phyloP scores from a whole-genome alignment of 2,329 filamentous ascomycete genomes.

The Graphilbum ipis-grandicollis region DNA sequence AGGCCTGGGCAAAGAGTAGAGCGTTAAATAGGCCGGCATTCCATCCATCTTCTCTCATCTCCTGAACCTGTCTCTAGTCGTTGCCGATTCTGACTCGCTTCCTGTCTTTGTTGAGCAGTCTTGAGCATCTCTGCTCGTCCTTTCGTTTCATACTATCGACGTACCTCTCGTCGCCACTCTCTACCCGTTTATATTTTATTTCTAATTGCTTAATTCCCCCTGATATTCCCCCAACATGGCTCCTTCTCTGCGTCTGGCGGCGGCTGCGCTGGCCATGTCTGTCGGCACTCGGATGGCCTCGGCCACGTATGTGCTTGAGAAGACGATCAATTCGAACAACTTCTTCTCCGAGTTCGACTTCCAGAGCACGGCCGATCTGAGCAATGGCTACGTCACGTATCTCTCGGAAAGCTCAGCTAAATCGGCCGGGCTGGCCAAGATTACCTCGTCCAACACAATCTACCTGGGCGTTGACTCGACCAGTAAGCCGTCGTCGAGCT shows the following conservation, averaged over 20 bases:
- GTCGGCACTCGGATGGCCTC: not conserved
- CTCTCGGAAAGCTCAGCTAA: slow-evolving; percentile 17
- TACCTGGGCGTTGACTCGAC: slow-evolving; percentile 8
- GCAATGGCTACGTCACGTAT: slow-evolving; percentile 46
- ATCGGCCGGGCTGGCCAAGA: slow-evolving; percentile 15
- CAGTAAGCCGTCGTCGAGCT: not conserved
- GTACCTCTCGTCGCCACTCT: not conserved
- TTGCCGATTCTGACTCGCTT: not conserved
- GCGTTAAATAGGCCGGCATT: too few relatives aligned
- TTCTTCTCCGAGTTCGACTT: slow-evolving; percentile 31
- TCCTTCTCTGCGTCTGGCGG: slow-evolving; percentile 9
- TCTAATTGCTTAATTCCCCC: not conserved
- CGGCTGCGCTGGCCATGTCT: slow-evolving; percentile 12
- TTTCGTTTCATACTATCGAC: slow-evolving; percentile 2
- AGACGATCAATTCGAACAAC: slow-evolving; percentile 24
- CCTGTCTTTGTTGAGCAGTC: not conserved
- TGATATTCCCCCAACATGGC: not conserved
- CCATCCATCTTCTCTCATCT: too few relatives aligned
- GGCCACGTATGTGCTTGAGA: slow-evolving; percentile 19
- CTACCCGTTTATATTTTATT: not conserved
- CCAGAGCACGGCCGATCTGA: slow-evolving; percentile 34
- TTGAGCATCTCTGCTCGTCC: slow-evolving; percentile 9
- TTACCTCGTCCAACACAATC: slow-evolving; percentile 22
- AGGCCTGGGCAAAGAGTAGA: too few relatives aligned
- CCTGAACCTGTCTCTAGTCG: not conserved